A percentile compares a stretch with the other conserved stretches of the same genome.
phyloP scores from a whole-genome alignment of 1,284 basidiomycete species.

The Cutaneotrichosporon cyanovorans region DNA sequence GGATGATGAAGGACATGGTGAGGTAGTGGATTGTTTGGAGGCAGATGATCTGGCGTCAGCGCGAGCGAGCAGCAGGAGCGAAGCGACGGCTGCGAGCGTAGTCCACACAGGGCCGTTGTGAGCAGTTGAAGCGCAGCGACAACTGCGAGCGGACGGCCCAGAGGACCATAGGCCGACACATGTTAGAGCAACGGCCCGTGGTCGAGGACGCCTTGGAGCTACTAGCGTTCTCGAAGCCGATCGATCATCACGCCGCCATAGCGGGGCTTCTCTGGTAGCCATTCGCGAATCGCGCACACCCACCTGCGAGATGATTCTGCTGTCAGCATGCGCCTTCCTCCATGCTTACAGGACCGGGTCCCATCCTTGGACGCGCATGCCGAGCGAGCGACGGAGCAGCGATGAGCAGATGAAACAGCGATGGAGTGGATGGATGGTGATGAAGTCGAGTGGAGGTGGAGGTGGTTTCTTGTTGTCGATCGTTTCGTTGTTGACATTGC shows the following conservation, averaged over 20 bases:
- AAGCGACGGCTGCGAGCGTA: not conserved
- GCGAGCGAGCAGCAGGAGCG: not conserved
- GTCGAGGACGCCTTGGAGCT: no score
- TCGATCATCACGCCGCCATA: no score
- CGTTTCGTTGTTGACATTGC: no score
- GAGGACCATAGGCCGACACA: no score
- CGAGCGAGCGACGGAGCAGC: not conserved
- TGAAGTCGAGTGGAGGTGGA: not conserved
- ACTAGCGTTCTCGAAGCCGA: no score
- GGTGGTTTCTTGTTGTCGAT: not conserved
- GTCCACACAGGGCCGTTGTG: not conserved
- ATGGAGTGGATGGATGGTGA: not conserved
- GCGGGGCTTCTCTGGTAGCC: no score
- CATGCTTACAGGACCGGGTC: conserved; percentile 45
- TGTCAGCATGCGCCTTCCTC: conserved; percentile 11
- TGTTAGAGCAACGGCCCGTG: no score
- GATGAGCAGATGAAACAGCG: not conserved
- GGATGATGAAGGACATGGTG: conserved; percentile 71
- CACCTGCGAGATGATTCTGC: conserved; percentile 45
- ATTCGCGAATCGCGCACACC: no score
- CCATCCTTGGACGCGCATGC: conserved; percentile 46
- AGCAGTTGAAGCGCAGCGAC: not conserved
- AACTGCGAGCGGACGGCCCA: conserved; percentile 57
- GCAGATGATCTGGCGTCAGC: conserved; percentile 64
- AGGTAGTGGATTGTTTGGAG: conserved; percentile 90